Conservation (phyloP, 2,329 filamentous ascomycete genomes). For the Beauveria sp. region DNA sequence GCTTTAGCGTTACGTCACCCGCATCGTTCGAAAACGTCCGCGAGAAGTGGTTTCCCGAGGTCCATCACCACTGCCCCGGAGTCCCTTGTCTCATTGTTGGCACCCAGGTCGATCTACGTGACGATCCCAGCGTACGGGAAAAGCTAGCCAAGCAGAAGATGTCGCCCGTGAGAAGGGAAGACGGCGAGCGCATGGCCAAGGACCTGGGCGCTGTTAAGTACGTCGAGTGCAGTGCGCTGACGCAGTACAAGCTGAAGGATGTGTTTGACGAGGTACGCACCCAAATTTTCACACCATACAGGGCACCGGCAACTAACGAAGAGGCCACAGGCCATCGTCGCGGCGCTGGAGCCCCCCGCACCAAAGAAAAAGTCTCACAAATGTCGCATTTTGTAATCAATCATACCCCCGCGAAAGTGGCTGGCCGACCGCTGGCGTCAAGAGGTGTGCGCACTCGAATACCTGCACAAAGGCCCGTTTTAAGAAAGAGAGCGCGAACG, state of each 20-base stretch:
- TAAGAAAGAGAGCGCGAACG: background rate
- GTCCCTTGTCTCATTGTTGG: constrained; percentile 97
- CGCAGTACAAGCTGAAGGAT: constrained; percentile 97
- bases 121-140: constrained; percentile 78
- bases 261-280: constrained; percentile 88
- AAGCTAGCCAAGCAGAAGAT: constrained; percentile 96
- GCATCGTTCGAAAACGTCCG: constrained; percentile 98
- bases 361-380: constrained; percentile 69
- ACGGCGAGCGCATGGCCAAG: constrained; percentile 93
- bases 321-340: constrained; percentile 78
- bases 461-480: background rate
- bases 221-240: constrained; percentile 95
- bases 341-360: constrained; percentile 80
- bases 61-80: constrained; percentile 96
- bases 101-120: constrained; percentile 92
- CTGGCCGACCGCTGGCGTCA: background rate
- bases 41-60: constrained; percentile 98
- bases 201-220: constrained; percentile 98
- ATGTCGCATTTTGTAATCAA: constrained; percentile 58
- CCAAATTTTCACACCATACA: background rate
- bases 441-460: background rate
- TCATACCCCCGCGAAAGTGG: constrained; percentile 8
- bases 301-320: background rate
- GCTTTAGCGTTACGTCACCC: constrained; percentile 95
- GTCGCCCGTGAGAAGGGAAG: constrained; percentile 83